Percentiles rank a stretch among this genome's conserved stretches.
Conservation (phyloP, 2,329 filamentous ascomycete species). For the Biscogniauxia mediterranea region DNA sequence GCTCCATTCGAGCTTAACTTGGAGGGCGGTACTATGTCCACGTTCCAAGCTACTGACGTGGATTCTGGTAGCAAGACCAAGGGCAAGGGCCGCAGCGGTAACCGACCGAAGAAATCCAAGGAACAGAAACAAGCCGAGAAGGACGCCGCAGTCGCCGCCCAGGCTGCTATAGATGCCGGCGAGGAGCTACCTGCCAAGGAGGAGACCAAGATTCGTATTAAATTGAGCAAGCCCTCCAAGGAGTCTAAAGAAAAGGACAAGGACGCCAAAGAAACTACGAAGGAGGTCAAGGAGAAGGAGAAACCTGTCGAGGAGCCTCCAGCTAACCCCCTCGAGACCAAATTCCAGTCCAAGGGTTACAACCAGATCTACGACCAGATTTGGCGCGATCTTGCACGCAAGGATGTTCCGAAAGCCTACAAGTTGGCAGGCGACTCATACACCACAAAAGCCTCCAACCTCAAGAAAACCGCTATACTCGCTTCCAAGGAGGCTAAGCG, state of each 20-base stretch:
- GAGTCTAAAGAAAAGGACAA: constrained; percentile 42
- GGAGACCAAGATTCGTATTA: constrained; percentile 63
- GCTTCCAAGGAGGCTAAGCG: constrained; percentile 96
- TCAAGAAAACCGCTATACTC: constrained; percentile 95
- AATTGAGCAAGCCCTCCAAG: constrained; percentile 52
- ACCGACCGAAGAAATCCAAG: constrained; percentile 86
- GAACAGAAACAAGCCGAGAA: constrained; percentile 81
- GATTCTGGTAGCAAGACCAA: constrained; percentile 49
- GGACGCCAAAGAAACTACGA: constrained; percentile 39
- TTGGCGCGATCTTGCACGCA: constrained; percentile 89
- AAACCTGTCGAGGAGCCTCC: constrained; percentile 35
- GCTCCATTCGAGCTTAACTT: constrained; percentile 75
- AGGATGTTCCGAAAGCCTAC: constrained; percentile 89
- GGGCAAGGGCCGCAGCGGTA: constrained; percentile 55
- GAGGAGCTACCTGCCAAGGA: constrained; percentile 64
- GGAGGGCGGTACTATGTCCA: constrained; percentile 81
- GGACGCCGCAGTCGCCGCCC: constrained; percentile 80
- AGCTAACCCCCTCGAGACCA: constrained; percentile 53
- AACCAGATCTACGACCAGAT: constrained; percentile 98
- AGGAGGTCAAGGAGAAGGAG: constrained; percentile 44
- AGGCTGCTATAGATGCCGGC: constrained; percentile 77
- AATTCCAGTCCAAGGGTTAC: constrained; percentile 86
- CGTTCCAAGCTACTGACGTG: constrained; percentile 69
- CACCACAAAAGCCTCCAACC: constrained; percentile 85
- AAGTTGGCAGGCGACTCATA: constrained; percentile 85